A percentile compares a stretch with the other conserved stretches of the same genome.
phyloP scores from a whole-genome alignment of 148 eudicot species.

The Cornus controversa region DNA sequence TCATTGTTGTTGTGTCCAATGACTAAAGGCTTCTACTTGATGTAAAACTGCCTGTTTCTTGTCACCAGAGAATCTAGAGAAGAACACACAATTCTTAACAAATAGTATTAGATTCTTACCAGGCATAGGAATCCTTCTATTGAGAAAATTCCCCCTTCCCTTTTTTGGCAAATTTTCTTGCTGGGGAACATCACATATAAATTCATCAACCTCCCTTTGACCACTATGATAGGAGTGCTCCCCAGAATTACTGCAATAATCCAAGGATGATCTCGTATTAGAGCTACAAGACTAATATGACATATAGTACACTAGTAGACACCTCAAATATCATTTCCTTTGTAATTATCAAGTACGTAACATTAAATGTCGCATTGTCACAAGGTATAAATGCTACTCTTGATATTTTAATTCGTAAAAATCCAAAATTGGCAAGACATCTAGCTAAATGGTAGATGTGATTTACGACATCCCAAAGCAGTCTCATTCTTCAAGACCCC shows the following conservation, averaged over 20 bases:
- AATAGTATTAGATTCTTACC: slow-evolving; percentile 33
- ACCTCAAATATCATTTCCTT: not conserved
- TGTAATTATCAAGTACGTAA: not conserved
- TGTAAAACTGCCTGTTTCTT: not conserved
- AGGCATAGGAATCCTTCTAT: slow-evolving; percentile 43
- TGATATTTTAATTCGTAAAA: not conserved
- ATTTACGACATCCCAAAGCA: not conserved
- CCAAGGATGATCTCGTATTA: not conserved
- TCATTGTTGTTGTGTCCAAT: not conserved
- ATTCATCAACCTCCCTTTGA: slow-evolving; percentile 24
- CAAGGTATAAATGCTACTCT: not conserved
- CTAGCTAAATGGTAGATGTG: not conserved
- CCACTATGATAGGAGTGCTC: slow-evolving; percentile 26
- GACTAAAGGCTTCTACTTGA: not conserved
- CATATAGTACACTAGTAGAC: too few relatives aligned
- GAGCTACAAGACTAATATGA: not conserved
- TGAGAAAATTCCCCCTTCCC: slow-evolving; percentile 27
- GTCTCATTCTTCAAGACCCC: not conserved
- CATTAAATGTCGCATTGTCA: not conserved
- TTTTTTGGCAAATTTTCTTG: slow-evolving; percentile 12
- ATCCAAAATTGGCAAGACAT: not conserved
- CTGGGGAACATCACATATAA: slow-evolving; percentile 21
- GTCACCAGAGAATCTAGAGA: not conserved
- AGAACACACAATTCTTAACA: not conserved
- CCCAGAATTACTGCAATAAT: slow-evolving; percentile 37